These are phyloP conservation scores for Gossypium lobatum DNA, from an alignment of 441 rosid genomes.

Conservation along the genomic window DNA sequence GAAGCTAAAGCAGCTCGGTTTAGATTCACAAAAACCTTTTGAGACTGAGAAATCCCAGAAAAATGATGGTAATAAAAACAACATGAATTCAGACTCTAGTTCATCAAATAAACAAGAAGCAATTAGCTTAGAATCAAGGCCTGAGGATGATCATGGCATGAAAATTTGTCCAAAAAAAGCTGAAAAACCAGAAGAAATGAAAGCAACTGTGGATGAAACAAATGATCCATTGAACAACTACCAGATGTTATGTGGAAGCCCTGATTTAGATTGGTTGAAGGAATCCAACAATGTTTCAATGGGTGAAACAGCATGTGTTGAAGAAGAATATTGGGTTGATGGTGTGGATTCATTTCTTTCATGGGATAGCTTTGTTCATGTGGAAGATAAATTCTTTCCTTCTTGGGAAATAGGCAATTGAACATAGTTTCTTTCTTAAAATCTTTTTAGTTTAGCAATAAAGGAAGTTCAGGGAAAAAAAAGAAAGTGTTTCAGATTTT, in stretches of 20 bases:
- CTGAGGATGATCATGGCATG: constrained; percentile 1
- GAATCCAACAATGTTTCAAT: constrained; percentile 21
- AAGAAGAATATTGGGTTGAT: constrained; percentile 35
- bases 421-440: no score
- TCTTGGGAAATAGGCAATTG: constrained; percentile 19
- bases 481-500: no score
- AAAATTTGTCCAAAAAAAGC: background rate
- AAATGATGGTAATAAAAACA: background rate
- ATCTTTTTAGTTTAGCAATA: no score
- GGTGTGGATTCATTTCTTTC: constrained; percentile 42
- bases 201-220: constrained; percentile 19
- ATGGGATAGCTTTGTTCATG: constrained; percentile 46
- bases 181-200: background rate
- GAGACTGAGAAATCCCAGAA: constrained; percentile 23
- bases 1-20: constrained; percentile 56
- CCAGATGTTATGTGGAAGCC: constrained; percentile 26
- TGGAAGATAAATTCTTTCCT: constrained; percentile 9
- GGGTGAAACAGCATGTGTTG: constrained; percentile 17
- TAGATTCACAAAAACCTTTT: constrained; percentile 55
- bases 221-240: constrained; percentile 23
- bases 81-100: background rate
- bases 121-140: background rate
- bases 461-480: no score
- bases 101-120: constrained; percentile 17
- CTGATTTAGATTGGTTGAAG: constrained; percentile 29